Conservation (phyloP, 164 flowering plant genomes). For the Piper longum region DNA sequence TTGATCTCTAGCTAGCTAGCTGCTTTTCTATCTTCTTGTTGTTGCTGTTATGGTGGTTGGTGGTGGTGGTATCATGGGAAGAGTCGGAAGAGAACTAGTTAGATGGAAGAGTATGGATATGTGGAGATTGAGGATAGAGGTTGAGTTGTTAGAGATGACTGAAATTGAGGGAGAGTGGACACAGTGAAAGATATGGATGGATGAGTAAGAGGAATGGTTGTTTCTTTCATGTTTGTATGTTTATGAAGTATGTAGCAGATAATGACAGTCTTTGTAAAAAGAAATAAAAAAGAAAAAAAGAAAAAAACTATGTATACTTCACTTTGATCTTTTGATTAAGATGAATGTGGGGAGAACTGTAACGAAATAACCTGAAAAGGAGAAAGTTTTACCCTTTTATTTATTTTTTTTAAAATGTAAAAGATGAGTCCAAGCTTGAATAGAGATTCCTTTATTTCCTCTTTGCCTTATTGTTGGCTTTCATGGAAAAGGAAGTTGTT, state of each 20-base stretch:
- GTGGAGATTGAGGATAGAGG: background rate
- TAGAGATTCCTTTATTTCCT: background rate
- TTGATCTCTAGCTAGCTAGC: background rate
- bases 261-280: conserved; percentile 58
- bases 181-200: conserved; percentile 2
- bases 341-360: background rate
- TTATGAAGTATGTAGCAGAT: conserved; percentile 85
- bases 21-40: background rate
- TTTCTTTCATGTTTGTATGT: conserved; percentile 42
- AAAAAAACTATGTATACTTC: conserved; percentile 2
- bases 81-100: background rate
- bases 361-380: background rate
- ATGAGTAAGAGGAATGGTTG: conserved; percentile 3
- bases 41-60: background rate
- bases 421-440: background rate
- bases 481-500: background rate
- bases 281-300: conserved; percentile 6
- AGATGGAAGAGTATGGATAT: too few species aligned
- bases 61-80: background rate
- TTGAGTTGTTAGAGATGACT: conserved; percentile 6
- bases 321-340: conserved; percentile 2
- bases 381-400: background rate
- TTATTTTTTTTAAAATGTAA: background rate
- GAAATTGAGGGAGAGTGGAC: conserved; percentile 3
- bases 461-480: background rate